Evolutionary conservation across 208 protist genomes (phyloP).

Genomic region (Leishmania guyanensis): DNA sequence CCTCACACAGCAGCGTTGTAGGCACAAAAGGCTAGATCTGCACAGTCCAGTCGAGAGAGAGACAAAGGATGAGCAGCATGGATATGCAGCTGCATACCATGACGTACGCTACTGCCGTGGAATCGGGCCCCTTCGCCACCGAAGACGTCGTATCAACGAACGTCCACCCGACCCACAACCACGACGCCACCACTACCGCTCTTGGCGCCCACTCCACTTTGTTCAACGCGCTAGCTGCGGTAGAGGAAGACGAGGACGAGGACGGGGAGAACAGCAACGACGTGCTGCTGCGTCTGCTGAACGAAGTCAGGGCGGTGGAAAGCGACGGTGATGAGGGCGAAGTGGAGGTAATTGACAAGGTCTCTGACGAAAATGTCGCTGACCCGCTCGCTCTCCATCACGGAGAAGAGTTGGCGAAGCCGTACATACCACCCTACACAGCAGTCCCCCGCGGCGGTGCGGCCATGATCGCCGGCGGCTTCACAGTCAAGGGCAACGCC

Average conservation of each 20-base stretch:
- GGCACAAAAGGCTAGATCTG: neutral
- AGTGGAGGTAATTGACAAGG: slow-evolving; percentile 17
- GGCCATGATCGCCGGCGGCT: slow-evolving; percentile 28
- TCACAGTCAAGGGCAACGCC: slow-evolving; percentile 53
- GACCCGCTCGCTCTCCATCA: slow-evolving; percentile 13
- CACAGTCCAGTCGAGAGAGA: neutral
- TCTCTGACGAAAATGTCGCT: slow-evolving; percentile 32
- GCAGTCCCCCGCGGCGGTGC: neutral
- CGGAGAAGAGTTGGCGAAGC: slow-evolving; percentile 12
- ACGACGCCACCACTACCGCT: slow-evolving; percentile 8
- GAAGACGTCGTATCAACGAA: slow-evolving; percentile 30
- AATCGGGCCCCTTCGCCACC: slow-evolving; percentile 4
- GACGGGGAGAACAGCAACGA: slow-evolving; percentile 40
- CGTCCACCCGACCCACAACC: slow-evolving; percentile 6
- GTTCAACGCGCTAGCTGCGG: slow-evolving; percentile 17
- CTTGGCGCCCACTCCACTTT: slow-evolving; percentile 17
- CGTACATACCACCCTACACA: slow-evolving; percentile 11
- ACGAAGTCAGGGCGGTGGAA: slow-evolving; percentile 46
- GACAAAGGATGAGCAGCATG: slow-evolving; percentile 5
- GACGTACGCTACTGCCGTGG: slow-evolving; percentile 11
- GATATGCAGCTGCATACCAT: slow-evolving; percentile 1
- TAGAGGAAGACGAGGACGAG: slow-evolving; percentile 19
- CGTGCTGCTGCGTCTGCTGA: slow-evolving; percentile 47
- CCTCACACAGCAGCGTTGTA: neutral
- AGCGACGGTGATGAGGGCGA: slow-evolving; percentile 23